Evolutionary conservation across 805 yeast genomes (phyloP).

Genomic region (Saccharomycopsis sp.): DNA sequence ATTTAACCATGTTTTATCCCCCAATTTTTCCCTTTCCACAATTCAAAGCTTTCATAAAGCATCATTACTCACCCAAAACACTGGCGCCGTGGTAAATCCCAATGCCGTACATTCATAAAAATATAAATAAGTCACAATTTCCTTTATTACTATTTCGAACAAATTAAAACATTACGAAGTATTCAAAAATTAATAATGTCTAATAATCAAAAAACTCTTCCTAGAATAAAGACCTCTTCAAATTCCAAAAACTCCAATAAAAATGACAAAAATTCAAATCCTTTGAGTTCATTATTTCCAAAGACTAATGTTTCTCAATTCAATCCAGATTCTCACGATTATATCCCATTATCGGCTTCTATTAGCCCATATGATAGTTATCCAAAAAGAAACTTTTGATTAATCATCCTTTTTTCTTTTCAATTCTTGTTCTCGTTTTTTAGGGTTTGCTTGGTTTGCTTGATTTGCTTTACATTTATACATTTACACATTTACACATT

Average conservation of each 20-base stretch:
- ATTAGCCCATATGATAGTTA: conserved; percentile 5
- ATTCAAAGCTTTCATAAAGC: too few relatives aligned
- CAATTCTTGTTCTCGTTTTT: not conserved
- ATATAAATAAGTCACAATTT: too few relatives aligned
- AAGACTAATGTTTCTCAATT: conserved; percentile 14
- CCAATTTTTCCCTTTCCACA: too few relatives aligned
- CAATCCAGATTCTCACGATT: conserved; percentile 12
- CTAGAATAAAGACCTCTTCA: not conserved
- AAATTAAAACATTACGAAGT: too few relatives aligned
- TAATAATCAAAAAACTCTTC: too few relatives aligned
- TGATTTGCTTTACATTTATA: too few relatives aligned
- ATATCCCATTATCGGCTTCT: conserved; percentile 15
- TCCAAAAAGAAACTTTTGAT: not conserved
- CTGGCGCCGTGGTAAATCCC: too few relatives aligned
- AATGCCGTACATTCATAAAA: too few relatives aligned
- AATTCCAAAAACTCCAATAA: not conserved
- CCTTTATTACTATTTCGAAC: too few relatives aligned
- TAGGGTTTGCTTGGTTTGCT: not conserved
- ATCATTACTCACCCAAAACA: too few relatives aligned
- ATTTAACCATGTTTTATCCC: too few relatives aligned
- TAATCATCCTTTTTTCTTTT: not conserved
- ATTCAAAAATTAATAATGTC: too few relatives aligned
- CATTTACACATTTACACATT: not conserved
- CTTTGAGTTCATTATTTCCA: conserved; percentile 17
- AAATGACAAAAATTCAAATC: not conserved